phyloP scores from a whole-genome alignment of 148 eudicot genomes.

The Drosera capensis region DNA sequence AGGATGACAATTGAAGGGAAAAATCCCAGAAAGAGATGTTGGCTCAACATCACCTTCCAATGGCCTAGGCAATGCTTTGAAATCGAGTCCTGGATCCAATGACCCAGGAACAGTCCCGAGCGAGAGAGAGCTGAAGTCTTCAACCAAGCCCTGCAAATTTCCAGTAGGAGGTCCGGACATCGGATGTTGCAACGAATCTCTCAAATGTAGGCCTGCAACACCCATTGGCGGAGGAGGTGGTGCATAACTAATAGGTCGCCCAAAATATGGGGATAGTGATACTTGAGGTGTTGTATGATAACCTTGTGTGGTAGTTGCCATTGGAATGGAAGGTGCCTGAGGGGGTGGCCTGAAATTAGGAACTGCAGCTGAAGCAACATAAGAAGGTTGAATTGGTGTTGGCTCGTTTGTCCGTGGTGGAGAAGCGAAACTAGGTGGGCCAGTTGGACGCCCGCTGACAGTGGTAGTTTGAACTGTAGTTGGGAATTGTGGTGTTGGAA shows the following conservation, averaged over 20 bases:
- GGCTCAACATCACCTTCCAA: constrained; percentile 77
- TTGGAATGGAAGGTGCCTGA: constrained; percentile 18
- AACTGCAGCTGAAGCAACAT: constrained; percentile 29
- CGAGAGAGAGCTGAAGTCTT: constrained; percentile 75
- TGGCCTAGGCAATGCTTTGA: constrained; percentile 72
- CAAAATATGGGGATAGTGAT: constrained; percentile 25
- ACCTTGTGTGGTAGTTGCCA: constrained; percentile 27
- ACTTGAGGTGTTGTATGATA: constrained; percentile 29
- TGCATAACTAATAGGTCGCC: constrained; percentile 37
- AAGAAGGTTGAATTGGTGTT: constrained; percentile 30
- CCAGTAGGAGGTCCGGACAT: constrained; percentile 49
- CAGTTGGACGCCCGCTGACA: constrained; percentile 23
- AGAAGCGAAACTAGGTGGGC: constrained; percentile 31
- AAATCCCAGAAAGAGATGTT: constrained; percentile 28
- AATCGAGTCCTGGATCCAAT: constrained; percentile 67
- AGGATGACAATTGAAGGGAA: constrained; percentile 65
- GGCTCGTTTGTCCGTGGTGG: constrained; percentile 29
- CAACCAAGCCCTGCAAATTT: constrained; percentile 44
- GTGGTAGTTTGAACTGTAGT: constrained; percentile 30
- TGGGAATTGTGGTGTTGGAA: constrained; percentile 43
- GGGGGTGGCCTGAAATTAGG: constrained; percentile 23
- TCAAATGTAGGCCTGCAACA: neutral
- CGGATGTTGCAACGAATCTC: neutral
- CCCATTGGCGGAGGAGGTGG: constrained; percentile 22
- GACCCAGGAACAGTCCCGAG: constrained; percentile 70